Conservation (phyloP, 352 stramenopile species). For the Aphanomyces euteiches region DNA sequence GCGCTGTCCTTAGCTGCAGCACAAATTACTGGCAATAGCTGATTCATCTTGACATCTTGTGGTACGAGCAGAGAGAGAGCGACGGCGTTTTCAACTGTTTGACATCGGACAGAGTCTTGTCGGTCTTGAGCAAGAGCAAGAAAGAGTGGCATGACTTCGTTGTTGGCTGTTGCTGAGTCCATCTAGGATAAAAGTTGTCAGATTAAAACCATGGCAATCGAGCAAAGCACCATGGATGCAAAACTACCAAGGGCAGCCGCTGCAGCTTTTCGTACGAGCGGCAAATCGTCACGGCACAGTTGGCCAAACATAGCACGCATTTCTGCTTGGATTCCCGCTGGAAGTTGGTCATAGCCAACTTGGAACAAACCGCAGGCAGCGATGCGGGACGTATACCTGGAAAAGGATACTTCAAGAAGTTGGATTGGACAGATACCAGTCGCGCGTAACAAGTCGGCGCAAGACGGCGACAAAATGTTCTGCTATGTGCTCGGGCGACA, state of each 20-base stretch:
- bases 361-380: conserved; percentile 81
- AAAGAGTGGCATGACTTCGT: conserved; percentile 85
- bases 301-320: conserved; percentile 89
- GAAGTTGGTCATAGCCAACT: conserved; percentile 56
- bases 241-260: conserved; percentile 87
- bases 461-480: conserved; percentile 93
- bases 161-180: conserved; percentile 50
- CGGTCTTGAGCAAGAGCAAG: conserved; percentile 82
- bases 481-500: conserved; percentile 82
- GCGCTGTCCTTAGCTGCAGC: conserved; percentile 93
- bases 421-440: conserved; percentile 72
- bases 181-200: conserved; percentile 39
- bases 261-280: conserved; percentile 94
- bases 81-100: conserved; percentile 96
- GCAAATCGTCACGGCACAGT: conserved; percentile 95
- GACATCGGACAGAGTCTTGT: conserved; percentile 96
- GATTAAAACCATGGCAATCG: no score
- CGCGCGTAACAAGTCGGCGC: conserved; percentile 88
- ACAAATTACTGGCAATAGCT: conserved; percentile 89
- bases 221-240: conserved; percentile 45
- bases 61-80: conserved; percentile 86
- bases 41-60: conserved; percentile 59
- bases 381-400: conserved; percentile 79
- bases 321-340: conserved; percentile 63
- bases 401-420: neutral